phyloP scores from a whole-genome alignment of 768 basidiomycete genomes.

The Lanmaoa rubissima region DNA sequence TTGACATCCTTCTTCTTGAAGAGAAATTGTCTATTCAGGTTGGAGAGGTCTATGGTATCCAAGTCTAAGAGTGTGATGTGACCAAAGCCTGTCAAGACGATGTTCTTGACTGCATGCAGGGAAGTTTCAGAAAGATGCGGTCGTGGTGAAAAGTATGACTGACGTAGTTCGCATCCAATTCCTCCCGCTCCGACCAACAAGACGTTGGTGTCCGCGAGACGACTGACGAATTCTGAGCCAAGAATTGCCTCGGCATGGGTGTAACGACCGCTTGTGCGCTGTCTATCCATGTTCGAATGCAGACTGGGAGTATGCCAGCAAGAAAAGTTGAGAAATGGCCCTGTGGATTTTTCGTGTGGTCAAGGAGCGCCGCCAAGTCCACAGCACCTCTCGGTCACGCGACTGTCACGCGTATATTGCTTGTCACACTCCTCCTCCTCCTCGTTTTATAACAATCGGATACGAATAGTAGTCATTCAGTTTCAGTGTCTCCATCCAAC shows the following conservation, averaged over 20 bases:
- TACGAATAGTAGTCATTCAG: background rate
- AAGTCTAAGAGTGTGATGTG: slow-evolving; percentile 91
- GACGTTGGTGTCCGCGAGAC: slow-evolving; percentile 63
- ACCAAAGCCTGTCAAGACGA: slow-evolving; percentile 90
- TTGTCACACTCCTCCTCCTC: slow-evolving; percentile 3
- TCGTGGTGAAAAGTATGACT: slow-evolving; percentile 26
- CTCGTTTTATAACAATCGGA: background rate
- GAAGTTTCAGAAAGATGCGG: background rate
- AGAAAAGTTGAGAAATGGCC: background rate
- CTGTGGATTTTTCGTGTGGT: background rate
- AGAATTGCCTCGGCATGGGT: slow-evolving; percentile 76
- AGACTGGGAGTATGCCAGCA: background rate
- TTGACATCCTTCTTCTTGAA: slow-evolving; percentile 98
- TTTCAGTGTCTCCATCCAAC: slow-evolving; percentile 54
- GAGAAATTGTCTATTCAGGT: slow-evolving; percentile 94
- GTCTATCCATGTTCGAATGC: slow-evolving; percentile 4
- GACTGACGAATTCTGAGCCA: slow-evolving; percentile 64
- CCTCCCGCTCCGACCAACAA: slow-evolving; percentile 95
- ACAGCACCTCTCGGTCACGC: slow-evolving; percentile 22
- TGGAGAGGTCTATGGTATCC: slow-evolving; percentile 98
- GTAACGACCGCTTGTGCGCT: slow-evolving; percentile 36
- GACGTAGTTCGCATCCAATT: slow-evolving; percentile 94
- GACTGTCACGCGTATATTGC: slow-evolving; percentile 27
- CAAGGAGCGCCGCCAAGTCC: background rate
- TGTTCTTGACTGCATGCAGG: slow-evolving; percentile 79